Conservation (phyloP, 768 basidiomycete genomes). For the Kondoa subrosea region DNA sequence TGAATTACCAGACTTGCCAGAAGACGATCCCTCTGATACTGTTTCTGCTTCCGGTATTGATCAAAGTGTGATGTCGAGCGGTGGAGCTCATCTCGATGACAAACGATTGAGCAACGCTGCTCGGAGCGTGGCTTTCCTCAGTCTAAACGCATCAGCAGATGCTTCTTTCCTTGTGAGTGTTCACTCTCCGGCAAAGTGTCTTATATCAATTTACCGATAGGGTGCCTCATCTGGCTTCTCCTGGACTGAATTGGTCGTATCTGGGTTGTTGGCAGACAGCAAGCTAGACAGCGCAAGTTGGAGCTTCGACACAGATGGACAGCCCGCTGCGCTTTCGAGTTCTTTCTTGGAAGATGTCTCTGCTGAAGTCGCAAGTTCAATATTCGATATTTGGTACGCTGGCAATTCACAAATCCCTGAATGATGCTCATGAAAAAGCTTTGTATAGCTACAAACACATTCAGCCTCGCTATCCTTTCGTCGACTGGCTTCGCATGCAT, state of each 20-base stretch:
- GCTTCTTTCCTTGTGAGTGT: not conserved
- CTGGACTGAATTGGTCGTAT: not conserved
- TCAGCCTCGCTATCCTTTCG: not conserved
- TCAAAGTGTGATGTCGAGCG: not conserved
- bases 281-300: not conserved
- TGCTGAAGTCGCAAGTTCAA: not conserved
- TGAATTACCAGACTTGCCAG: no score
- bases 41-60: not conserved
- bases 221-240: not conserved
- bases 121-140: not conserved
- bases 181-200: no score
- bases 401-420: no score
- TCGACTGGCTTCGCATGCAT: not conserved
- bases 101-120: not conserved
- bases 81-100: not conserved
- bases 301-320: not conserved
- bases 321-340: not conserved
- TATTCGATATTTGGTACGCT: not conserved
- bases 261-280: not conserved
- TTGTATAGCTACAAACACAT: not conserved
- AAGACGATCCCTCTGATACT: not conserved
- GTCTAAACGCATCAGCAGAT: not conserved
- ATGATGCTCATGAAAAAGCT: no score
- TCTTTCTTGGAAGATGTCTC: not conserved
- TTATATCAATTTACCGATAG: no score